phyloP scores from a whole-genome alignment of 192 early-diverging fungal species.

The Ambispora gerdemannii region DNA sequence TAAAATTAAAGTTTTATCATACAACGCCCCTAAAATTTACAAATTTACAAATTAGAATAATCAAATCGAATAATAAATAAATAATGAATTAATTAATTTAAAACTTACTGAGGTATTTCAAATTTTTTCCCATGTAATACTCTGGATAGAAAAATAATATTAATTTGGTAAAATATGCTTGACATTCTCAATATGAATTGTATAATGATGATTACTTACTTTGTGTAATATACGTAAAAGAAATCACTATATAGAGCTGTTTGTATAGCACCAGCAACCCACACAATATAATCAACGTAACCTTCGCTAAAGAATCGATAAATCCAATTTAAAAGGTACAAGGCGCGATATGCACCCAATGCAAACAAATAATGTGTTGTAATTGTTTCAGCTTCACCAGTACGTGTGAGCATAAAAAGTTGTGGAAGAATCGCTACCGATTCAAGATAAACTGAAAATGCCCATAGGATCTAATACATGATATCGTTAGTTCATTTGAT shows the following conservation, averaged over 20 bases:
- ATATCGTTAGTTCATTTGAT: no score
- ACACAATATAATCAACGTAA: constrained; percentile 81
- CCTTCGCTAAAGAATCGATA: constrained; percentile 78
- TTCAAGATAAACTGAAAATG: constrained; percentile 97
- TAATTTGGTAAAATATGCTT: no score
- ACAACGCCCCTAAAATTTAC: no score
- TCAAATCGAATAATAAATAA: no score
- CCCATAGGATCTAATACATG: constrained; percentile 87
- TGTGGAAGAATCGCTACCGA: constrained; percentile 97
- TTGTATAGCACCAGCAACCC: constrained; percentile 88
- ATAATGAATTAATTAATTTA: no score
- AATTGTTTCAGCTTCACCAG: constrained; percentile 98
- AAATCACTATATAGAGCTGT: constrained; percentile 96
- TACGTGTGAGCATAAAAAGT: constrained; percentile 94
- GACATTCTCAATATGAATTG: no score
- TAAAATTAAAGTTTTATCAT: no score
- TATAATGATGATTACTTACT: constrained; percentile 56
- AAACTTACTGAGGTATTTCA: constrained; percentile 24
- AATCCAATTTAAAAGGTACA: constrained; percentile 83
- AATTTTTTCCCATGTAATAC: constrained; percentile 33
- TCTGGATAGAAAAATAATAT: not conserved
- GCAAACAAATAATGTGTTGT: constrained; percentile 99
- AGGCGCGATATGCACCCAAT: constrained; percentile 66
- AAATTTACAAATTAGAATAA: no score
- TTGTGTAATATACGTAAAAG: constrained; percentile 91